These are phyloP conservation scores for Teratosphaeria pseudoeucalypti DNA, from an alignment of 2,329 filamentous ascomycete species.

Conservation along the genomic window DNA sequence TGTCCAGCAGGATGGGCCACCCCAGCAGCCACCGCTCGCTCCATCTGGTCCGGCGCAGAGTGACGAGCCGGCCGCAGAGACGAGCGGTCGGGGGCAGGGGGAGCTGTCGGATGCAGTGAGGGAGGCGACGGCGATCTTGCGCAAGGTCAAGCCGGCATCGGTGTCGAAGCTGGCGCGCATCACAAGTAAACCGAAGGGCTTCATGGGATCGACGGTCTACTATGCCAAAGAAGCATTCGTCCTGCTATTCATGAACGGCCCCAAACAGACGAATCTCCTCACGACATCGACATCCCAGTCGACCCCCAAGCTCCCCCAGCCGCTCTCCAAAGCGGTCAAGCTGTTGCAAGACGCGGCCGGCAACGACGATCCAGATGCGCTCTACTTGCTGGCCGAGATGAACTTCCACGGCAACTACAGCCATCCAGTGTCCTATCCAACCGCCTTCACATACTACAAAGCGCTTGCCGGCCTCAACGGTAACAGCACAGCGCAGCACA, in stretches of 20 bases:
- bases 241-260: constrained; percentile 55
- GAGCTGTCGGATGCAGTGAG: constrained; percentile 6
- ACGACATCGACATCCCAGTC: constrained; percentile 26
- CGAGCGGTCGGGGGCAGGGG: not conserved
- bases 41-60: constrained; percentile 4
- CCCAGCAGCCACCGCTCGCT: constrained; percentile 6
- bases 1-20: constrained; percentile 2
- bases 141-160: constrained; percentile 31
- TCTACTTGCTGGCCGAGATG: constrained; percentile 83
- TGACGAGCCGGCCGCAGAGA: constrained; percentile 4
- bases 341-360: constrained; percentile 48
- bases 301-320: constrained; percentile 37
- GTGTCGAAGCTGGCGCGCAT: constrained; percentile 31
- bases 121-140: constrained; percentile 32
- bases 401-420: constrained; percentile 95
- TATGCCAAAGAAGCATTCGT: constrained; percentile 54
- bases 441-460: constrained; percentile 73
- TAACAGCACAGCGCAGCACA: constrained; percentile 87
- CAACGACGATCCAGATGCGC: constrained; percentile 62
- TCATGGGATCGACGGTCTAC: constrained; percentile 47
- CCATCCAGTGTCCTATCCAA: constrained; percentile 68
- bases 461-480: constrained; percentile 65
- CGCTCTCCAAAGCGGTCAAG: constrained; percentile 47
- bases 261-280: constrained; percentile 35
- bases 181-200: constrained; percentile 43